These are phyloP conservation scores for Ophiostoma himal-ulmi DNA, from an alignment of 2,329 filamentous ascomycete genomes.

Conservation along the genomic window DNA sequence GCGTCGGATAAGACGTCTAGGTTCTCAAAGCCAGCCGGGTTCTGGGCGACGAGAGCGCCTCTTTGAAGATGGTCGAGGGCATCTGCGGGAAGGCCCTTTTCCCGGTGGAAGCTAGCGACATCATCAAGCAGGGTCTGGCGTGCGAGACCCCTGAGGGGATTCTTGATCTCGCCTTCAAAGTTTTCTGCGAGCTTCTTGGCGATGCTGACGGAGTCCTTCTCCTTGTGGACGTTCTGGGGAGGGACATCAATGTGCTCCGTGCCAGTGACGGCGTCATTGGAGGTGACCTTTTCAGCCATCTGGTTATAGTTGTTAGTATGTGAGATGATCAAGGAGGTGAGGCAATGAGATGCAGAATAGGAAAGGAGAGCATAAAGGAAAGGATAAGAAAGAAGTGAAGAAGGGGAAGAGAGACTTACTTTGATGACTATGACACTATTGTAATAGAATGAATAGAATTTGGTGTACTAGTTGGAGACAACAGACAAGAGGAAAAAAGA, in stretches of 20 bases:
- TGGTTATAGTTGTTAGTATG: neutral
- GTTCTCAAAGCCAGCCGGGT: slow-evolving; percentile 56
- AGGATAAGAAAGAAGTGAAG: neutral
- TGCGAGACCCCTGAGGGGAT: slow-evolving; percentile 25
- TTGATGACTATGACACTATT: neutral
- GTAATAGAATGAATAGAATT: neutral
- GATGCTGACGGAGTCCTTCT: neutral
- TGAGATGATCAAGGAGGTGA: neutral
- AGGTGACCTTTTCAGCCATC: slow-evolving; percentile 19
- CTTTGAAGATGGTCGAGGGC: slow-evolving; percentile 52
- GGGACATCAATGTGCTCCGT: slow-evolving; percentile 10
- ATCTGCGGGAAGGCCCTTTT: slow-evolving; percentile 53
- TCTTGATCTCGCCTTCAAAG: slow-evolving; percentile 23
- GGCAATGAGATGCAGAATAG: neutral
- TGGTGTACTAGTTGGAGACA: neutral
- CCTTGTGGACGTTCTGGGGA: neutral
- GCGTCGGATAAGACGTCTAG: slow-evolving; percentile 36
- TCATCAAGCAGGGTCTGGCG: slow-evolving; percentile 24
- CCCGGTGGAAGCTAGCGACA: slow-evolving; percentile 24
- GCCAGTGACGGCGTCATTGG: neutral
- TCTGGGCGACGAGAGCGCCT: slow-evolving; percentile 69
- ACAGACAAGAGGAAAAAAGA: neutral
- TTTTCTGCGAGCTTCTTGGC: slow-evolving; percentile 19
- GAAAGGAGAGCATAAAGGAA: neutral
- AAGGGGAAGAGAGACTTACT: neutral